Base-by-base conservation (phyloP, 257 asterid species). In the Marsdenia floribunda region DNA sequence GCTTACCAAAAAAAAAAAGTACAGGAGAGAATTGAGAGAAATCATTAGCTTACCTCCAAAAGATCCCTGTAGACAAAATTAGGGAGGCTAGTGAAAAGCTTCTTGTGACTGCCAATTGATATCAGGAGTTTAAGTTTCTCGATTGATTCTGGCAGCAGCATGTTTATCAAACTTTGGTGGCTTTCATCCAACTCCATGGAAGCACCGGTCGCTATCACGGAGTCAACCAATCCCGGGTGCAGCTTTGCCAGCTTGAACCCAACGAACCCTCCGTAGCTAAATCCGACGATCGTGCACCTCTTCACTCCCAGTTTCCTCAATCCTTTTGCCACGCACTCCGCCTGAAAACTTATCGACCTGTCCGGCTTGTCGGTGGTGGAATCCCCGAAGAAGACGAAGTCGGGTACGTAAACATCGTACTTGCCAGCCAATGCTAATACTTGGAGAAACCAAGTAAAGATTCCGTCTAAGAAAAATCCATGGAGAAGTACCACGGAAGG, bases 251-350 rank as follows among this genome's bases (percentile, higher is more conserved):
- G 21, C 65, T 77, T 75, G 65, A 80, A 80, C 69, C 66, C 80
- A 2, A 77, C 49, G 50, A 65, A 44, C 10, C 84, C 84, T 29
- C 84, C 84, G 29, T 83, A 80, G 5, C 86, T 83, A 2, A 83
- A 18, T 12, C 86, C 84, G 9, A 83, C 84, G 1, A 80, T 19
- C 19, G 80, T 73, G 68, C 74, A 83, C 61, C 35, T 76, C 55
- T 79, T 68, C 35, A 83, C 82, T 12, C 86, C 86, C 47, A 83
- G 24, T 24, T 50, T 76, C 76, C 71, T 74, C 79, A 83, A 50
- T 5, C 86, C 86, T 47, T 76, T 75, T 1, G 74, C 86, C 68
- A 80, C 16, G 29, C 76, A 79, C 58, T 71, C 82, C 0, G 85
- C 74, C 21, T 76, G 79, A 44, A 76, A 76, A 49, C 9, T 47